Evolutionary conservation across 352 stramenopile species (phyloP).

Genomic region (Nothophytophthora sp.): DNA sequence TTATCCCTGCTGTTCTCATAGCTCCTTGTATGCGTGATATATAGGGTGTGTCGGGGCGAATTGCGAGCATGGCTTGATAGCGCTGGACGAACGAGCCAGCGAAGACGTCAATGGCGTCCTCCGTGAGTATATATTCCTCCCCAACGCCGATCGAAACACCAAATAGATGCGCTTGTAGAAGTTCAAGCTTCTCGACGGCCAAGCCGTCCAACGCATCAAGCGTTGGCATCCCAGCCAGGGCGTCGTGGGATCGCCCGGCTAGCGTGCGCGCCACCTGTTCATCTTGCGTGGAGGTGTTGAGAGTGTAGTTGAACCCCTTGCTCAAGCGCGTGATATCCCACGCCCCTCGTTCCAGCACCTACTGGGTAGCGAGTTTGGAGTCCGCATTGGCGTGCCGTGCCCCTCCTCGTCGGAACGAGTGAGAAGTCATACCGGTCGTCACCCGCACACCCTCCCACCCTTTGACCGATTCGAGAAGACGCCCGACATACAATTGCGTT

Average conservation of each 20-base stretch:
- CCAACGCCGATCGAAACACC: not conserved
- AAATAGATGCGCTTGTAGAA: not conserved
- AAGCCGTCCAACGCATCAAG: not conserved
- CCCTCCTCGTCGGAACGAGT: conserved; percentile 5
- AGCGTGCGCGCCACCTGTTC: conserved; percentile 1
- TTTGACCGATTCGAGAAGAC: not conserved
- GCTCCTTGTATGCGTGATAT: not conserved
- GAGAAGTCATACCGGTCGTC: conserved; percentile 2
- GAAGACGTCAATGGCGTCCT: conserved; percentile 1
- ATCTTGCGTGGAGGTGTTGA: conserved; percentile 9
- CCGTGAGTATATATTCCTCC: not conserved
- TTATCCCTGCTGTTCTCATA: not conserved
- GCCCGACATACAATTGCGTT: conserved; percentile 5
- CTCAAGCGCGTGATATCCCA: conserved; percentile 1
- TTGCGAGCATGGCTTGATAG: not conserved
- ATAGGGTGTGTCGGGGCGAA: not conserved
- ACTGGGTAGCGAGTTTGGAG: conserved; percentile 2
- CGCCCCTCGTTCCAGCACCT: conserved; percentile 7
- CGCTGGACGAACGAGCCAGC: not conserved
- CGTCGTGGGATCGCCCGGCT: not conserved
- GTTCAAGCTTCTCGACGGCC: not conserved
- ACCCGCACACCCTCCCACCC: not conserved
- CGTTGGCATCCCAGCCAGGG: not conserved
- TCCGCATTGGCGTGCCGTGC: conserved; percentile 3
- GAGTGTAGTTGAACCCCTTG: conserved; percentile 14